A percentile compares a stretch with the other conserved stretches of the same genome.
Conservation (phyloP, 2,329 filamentous ascomycete genomes). For the Parascedosporium putredinis region DNA sequence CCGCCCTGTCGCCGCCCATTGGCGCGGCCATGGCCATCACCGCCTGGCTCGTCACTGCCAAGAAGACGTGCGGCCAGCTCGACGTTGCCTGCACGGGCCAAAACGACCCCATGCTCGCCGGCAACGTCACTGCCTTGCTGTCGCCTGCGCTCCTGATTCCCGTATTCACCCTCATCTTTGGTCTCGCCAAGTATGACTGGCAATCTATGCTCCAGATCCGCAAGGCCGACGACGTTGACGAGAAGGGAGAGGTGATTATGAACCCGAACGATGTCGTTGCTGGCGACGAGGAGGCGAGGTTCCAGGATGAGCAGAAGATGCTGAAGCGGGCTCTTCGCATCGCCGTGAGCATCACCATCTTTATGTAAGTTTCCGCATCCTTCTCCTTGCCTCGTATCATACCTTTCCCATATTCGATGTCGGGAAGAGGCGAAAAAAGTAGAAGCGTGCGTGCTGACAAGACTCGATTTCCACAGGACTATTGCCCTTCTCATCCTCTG, state of each 20-base stretch:
- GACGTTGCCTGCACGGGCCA: slow-evolving; percentile 65
- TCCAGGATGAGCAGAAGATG: slow-evolving; percentile 35
- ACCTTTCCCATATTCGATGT: no score
- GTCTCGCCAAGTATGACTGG: slow-evolving; percentile 72
- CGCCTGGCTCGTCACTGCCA: slow-evolving; percentile 66
- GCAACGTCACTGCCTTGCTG: slow-evolving; percentile 73
- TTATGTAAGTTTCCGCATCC: slow-evolving; percentile 32
- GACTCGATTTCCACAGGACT: slow-evolving; percentile 33
- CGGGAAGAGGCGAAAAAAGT: no score
- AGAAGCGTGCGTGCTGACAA: background rate
- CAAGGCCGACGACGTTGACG: slow-evolving; percentile 61
- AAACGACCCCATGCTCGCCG: slow-evolving; percentile 79
- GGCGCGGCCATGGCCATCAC: slow-evolving; percentile 57
- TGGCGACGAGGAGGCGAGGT: slow-evolving; percentile 21
- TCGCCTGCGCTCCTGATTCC: slow-evolving; percentile 67
- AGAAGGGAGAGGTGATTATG: slow-evolving; percentile 46
- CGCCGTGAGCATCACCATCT: slow-evolving; percentile 23
- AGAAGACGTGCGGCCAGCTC: slow-evolving; percentile 57
- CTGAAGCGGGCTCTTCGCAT: slow-evolving; percentile 43
- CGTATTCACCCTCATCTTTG: slow-evolving; percentile 53
- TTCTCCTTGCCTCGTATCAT: no score
- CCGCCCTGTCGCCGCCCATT: slow-evolving; percentile 55
- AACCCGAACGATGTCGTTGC: slow-evolving; percentile 33
- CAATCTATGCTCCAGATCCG: slow-evolving; percentile 70
- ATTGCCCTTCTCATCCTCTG: slow-evolving; percentile 71